Conservation (phyloP, 257 asterid genomes). For the Mitragyna speciosa region DNA sequence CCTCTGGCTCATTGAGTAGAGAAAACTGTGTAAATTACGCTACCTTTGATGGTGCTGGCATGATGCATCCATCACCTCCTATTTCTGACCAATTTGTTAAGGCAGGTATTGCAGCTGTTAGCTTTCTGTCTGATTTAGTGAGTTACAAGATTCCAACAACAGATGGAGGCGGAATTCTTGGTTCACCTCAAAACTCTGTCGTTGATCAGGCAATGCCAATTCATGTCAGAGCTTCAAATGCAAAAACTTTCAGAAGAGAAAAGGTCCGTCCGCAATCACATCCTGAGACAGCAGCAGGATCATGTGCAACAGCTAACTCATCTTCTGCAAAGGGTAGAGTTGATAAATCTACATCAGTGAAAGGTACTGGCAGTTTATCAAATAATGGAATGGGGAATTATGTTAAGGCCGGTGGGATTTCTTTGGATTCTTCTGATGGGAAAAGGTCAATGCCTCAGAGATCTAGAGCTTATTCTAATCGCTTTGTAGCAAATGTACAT, state of each 20-base stretch:
- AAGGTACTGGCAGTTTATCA: slow-evolving; percentile 30
- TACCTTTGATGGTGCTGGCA: slow-evolving; percentile 31
- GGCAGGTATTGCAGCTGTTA: slow-evolving; percentile 89
- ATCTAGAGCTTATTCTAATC: slow-evolving; percentile 45
- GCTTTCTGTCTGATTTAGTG: slow-evolving; percentile 77
- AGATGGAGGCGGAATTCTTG: slow-evolving; percentile 47
- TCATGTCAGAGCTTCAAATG: slow-evolving; percentile 36
- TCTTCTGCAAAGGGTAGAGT: slow-evolving; percentile 34
- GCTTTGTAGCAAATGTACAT: slow-evolving; percentile 29
- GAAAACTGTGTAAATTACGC: slow-evolving; percentile 43
- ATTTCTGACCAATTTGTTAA: slow-evolving; percentile 71
- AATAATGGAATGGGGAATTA: slow-evolving; percentile 28
- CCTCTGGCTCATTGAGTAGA: slow-evolving; percentile 28
- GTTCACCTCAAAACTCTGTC: slow-evolving; percentile 41
- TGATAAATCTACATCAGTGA: slow-evolving; percentile 41
- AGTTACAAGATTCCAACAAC: slow-evolving; percentile 60
- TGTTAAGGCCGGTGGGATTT: slow-evolving; percentile 31
- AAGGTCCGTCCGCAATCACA: slow-evolving; percentile 41
- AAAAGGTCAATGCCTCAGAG: slow-evolving; percentile 51
- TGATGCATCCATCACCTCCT: slow-evolving; percentile 51
- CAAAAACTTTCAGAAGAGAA: slow-evolving; percentile 42
- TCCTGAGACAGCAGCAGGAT: slow-evolving; percentile 27
- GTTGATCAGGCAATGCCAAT: slow-evolving; percentile 40
- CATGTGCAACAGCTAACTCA: slow-evolving; percentile 25
- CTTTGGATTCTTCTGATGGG: slow-evolving; percentile 37